Percentiles rank a stretch among this genome's conserved stretches.
phyloP scores from a whole-genome alignment of 345 rosid species.

The Lepidium sativum region DNA sequence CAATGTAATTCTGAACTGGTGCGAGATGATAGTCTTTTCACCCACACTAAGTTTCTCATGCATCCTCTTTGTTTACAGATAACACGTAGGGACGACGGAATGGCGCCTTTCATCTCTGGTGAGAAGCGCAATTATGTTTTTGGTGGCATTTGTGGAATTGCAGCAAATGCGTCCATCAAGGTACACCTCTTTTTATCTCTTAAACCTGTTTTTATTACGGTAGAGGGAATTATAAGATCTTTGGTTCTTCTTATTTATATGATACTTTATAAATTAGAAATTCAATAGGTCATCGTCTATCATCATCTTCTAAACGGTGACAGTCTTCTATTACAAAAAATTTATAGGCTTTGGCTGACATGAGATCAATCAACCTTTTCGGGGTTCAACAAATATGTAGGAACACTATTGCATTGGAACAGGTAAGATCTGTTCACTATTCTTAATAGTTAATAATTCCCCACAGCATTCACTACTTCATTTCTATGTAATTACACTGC shows the following conservation, averaged over 20 bases:
- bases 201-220: neutral
- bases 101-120: conserved; percentile 74
- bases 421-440: conserved; percentile 38
- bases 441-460: neutral
- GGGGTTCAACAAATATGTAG: conserved; percentile 99
- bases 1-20: conserved; percentile 1
- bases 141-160: conserved; percentile 90
- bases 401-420: conserved; percentile 92
- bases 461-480: neutral
- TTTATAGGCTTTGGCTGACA: conserved; percentile 72
- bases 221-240: neutral
- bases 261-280: neutral
- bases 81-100: conserved; percentile 91
- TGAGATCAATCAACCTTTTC: conserved; percentile 85
- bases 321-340: neutral
- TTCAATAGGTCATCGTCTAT: neutral
- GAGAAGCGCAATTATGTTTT: conserved; percentile 77
- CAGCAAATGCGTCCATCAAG: conserved; percentile 86
- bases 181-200: conserved; percentile 29
- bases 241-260: neutral
- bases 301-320: conserved; percentile 1
- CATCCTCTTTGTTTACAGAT: conserved; percentile 39
- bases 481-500: conserved; percentile 16
- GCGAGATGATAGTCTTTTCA: neutral
- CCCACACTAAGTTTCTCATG: neutral